These are phyloP conservation scores for Jimgerdemannia flammicorona DNA, from an alignment of 192 early-diverging fungal species.

Conservation along the genomic window DNA sequence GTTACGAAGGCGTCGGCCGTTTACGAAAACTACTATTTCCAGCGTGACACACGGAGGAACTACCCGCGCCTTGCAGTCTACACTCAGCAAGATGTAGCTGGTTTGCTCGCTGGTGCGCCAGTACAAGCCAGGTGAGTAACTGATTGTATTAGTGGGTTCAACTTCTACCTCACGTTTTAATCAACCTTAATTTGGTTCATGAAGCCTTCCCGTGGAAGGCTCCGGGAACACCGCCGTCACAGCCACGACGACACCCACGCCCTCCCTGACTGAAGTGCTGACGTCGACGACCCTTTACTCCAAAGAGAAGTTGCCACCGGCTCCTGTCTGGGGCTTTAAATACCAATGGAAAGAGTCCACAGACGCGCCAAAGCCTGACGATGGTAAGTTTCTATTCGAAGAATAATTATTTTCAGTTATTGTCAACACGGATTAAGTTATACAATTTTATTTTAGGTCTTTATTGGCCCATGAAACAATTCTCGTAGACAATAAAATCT, in stretches of 20 bases:
- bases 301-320: neutral
- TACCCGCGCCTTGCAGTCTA: conserved; percentile 86
- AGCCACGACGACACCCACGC: conserved; percentile 8
- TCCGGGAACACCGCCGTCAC: conserved; percentile 14
- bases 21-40: conserved; percentile 85
- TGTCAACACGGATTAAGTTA: too few species aligned
- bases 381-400: conserved; percentile 15
- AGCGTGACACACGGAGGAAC: conserved; percentile 86
- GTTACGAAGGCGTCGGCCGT: conserved; percentile 60
- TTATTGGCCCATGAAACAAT: conserved; percentile 30
- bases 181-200: neutral
- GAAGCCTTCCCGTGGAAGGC: conserved; percentile 15
- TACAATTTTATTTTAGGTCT: conserved; percentile 14
- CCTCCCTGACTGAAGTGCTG: conserved; percentile 30
- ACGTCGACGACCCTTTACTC: conserved; percentile 21
- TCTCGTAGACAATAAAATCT: conserved; percentile 1
- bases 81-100: conserved; percentile 72
- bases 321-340: conserved; percentile 17
- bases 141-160: neutral
- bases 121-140: conserved; percentile 25
- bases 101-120: conserved; percentile 43
- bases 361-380: conserved; percentile 26
- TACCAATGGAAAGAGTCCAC: conserved; percentile 28
- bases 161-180: neutral
- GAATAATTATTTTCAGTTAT: too few species aligned